Percentiles rank a stretch among this genome's conserved stretches.
phyloP scores from a whole-genome alignment of 1,284 basidiomycete species.

The Coniophora puteana region DNA sequence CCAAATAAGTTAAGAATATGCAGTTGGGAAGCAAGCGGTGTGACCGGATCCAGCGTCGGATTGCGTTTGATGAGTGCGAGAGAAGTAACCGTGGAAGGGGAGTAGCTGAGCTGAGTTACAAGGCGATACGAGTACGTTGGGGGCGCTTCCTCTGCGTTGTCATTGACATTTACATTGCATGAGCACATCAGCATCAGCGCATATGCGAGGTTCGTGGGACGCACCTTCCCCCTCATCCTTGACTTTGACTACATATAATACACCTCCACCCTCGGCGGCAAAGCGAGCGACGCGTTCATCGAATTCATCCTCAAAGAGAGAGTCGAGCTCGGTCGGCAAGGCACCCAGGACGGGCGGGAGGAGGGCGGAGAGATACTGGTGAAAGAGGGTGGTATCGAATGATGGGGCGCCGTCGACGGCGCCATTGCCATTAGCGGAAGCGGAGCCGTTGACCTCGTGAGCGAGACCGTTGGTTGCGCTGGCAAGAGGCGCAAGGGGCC shows the following conservation, averaged over 20 bases:
- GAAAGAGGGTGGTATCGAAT: constrained; percentile 64
- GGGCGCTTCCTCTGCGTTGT: constrained; percentile 59
- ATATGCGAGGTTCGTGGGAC: constrained; percentile 17
- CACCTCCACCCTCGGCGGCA: constrained; percentile 66
- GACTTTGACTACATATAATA: constrained; percentile 76
- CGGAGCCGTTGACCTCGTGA: no score
- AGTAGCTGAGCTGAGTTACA: constrained; percentile 75
- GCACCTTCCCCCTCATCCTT: constrained; percentile 69
- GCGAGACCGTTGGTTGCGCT: constrained; percentile 21
- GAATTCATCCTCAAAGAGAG: constrained; percentile 72
- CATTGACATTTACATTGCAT: no score
- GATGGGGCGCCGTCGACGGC: constrained; percentile 26
- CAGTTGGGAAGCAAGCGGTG: constrained; percentile 82
- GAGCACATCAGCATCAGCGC: constrained; percentile 16
- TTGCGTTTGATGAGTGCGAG: constrained; percentile 94
- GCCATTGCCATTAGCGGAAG: no score
- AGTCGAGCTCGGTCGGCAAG: constrained; percentile 54
- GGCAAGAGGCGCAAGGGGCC: constrained; percentile 23
- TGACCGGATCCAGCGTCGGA: constrained; percentile 75
- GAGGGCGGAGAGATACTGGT: constrained; percentile 63
- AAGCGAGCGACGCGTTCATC: constrained; percentile 72
- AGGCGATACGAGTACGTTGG: constrained; percentile 68
- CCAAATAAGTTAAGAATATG: constrained; percentile 93
- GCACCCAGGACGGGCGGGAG: constrained; percentile 76
- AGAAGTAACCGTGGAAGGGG: constrained; percentile 78